Percentiles rank a stretch among this genome's conserved stretches.
These are phyloP conservation scores for Phytophthora melonis DNA, from an alignment of 352 stramenopile species.

Conservation along the genomic window DNA sequence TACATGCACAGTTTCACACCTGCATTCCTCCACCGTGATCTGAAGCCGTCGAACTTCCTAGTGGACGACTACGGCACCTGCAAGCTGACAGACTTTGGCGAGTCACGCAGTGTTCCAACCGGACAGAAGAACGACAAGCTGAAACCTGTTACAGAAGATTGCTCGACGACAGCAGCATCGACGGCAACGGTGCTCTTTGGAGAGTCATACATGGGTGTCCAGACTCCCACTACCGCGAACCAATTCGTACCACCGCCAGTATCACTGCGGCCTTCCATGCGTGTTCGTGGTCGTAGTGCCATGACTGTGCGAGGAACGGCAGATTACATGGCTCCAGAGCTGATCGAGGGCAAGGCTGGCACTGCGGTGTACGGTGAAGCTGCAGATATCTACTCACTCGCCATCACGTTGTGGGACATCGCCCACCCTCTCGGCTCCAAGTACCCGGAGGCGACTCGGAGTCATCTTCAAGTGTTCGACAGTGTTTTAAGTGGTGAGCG, in stretches of 20 bases:
- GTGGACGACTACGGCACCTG: slow-evolving; percentile 55
- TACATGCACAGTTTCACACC: slow-evolving; percentile 81
- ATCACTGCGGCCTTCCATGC: slow-evolving; percentile 37
- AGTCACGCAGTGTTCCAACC: slow-evolving; percentile 55
- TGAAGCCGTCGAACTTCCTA: slow-evolving; percentile 77
- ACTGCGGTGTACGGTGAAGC: slow-evolving; percentile 74
- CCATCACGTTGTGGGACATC: slow-evolving; percentile 87
- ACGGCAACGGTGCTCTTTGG: slow-evolving; percentile 29
- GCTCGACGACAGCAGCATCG: slow-evolving; percentile 25
- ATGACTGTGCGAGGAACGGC: slow-evolving; percentile 84
- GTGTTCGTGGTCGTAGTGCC: slow-evolving; percentile 39
- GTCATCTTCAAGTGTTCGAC: slow-evolving; percentile 79
- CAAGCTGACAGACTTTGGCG: slow-evolving; percentile 73
- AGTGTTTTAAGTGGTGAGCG: slow-evolving; percentile 67
- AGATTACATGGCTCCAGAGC: slow-evolving; percentile 86
- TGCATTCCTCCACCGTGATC: slow-evolving; percentile 76
- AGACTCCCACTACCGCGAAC: slow-evolving; percentile 27
- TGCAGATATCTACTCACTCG: slow-evolving; percentile 76
- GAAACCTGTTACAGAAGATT: slow-evolving; percentile 20
- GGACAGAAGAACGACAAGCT: slow-evolving; percentile 23
- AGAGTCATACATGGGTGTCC: slow-evolving; percentile 31
- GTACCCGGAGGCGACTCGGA: slow-evolving; percentile 64
- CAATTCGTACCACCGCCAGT: slow-evolving; percentile 25
- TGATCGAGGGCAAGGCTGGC: slow-evolving; percentile 80
- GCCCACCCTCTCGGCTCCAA: slow-evolving; percentile 68